phyloP scores from a whole-genome alignment of 2,329 filamentous ascomycete species.

The Epicoccum sorghinum region DNA sequence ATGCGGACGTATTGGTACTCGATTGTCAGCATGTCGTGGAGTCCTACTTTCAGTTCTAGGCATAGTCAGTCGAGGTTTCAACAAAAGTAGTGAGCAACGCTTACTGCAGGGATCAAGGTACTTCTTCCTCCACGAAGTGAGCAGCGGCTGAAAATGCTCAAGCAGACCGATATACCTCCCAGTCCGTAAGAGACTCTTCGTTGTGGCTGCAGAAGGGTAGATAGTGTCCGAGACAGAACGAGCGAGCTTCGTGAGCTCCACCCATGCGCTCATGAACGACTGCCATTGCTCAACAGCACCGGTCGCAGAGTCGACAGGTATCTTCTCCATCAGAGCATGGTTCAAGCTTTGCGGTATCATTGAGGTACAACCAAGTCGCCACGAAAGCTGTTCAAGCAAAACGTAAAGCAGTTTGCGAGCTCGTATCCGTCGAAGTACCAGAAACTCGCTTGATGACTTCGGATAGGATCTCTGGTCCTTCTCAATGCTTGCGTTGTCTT shows the following conservation, averaged over 20 bases:
- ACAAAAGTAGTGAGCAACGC: background rate
- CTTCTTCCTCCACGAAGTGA: conserved; percentile 50
- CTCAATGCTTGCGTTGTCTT: conserved; percentile 47
- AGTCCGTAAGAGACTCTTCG: conserved; percentile 51
- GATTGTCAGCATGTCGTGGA: conserved; percentile 59
- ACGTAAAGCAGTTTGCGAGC: conserved; percentile 50
- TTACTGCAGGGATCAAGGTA: conserved; percentile 48
- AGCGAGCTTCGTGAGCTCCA: conserved; percentile 51
- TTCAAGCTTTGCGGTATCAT: conserved; percentile 57
- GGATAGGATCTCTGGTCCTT: conserved; percentile 45
- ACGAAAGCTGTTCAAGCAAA: conserved; percentile 59
- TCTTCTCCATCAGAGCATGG: conserved; percentile 48
- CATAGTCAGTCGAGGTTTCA: background rate
- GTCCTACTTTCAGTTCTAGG: conserved; percentile 42
- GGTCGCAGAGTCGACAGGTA: conserved; percentile 46
- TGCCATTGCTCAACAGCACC: conserved; percentile 55
- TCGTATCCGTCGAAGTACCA: conserved; percentile 41
- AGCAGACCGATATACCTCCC: conserved; percentile 59
- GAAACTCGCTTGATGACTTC: conserved; percentile 37
- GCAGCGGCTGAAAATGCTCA: conserved; percentile 52
- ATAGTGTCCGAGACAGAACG: conserved; percentile 61
- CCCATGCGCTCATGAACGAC: conserved; percentile 60
- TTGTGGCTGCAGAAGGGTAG: conserved; percentile 54
- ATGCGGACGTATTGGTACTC: conserved; percentile 56
- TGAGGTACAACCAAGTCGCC: conserved; percentile 58